Evolutionary conservation across 208 protist species (phyloP).

Genomic region (Trichomonas tenax): DNA sequence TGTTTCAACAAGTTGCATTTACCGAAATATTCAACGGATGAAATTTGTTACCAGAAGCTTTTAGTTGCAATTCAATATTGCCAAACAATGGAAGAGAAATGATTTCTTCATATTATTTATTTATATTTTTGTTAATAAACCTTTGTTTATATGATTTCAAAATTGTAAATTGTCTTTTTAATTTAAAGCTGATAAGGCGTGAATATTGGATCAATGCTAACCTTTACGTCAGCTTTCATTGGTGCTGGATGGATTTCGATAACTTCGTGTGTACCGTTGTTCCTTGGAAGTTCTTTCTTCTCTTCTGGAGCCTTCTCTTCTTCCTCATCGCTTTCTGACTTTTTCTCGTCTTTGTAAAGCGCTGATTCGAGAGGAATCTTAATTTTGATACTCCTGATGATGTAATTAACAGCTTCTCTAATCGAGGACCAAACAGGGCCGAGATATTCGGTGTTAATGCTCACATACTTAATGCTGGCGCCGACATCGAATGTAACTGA

Average conservation of each 20-base stretch:
- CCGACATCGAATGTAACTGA: background rate
- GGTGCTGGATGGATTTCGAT: background rate
- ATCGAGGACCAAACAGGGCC: background rate
- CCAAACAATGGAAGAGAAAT: constrained; percentile 13
- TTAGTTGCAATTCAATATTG: background rate
- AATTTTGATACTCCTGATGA: background rate
- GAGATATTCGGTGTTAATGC: background rate
- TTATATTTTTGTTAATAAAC: background rate
- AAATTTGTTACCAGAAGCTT: background rate
- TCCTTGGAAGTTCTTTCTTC: background rate
- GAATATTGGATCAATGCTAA: background rate
- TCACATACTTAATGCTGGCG: background rate
- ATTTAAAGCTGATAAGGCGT: background rate
- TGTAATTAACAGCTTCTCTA: background rate
- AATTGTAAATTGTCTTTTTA: too few relatives aligned
- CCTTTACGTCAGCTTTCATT: background rate
- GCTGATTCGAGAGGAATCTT: background rate
- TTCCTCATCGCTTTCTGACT: background rate
- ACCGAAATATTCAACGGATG: background rate
- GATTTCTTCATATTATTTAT: background rate
- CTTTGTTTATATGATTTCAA: background rate
- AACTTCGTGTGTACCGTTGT: background rate
- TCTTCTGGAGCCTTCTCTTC: background rate
- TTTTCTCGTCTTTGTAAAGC: background rate
- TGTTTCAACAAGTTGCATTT: background rate